phyloP scores from a whole-genome alignment of 2,329 filamentous ascomycete genomes.

The Arthrobotrys sinensis region DNA sequence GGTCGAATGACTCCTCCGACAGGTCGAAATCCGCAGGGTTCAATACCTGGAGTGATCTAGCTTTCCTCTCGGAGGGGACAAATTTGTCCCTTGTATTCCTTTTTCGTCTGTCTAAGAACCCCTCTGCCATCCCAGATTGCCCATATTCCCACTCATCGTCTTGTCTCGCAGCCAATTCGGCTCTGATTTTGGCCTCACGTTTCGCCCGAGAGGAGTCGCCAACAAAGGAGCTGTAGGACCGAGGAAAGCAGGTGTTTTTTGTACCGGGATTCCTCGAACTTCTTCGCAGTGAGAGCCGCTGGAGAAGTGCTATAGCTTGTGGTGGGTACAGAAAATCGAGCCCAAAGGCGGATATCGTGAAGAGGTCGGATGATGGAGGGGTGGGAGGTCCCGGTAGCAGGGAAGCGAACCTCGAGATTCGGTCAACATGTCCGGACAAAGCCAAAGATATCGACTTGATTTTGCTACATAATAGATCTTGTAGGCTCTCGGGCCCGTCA shows the following conservation, averaged over 20 bases:
- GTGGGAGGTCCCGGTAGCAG: neutral
- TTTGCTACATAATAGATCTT: conserved; percentile 25
- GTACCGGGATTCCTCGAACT: conserved; percentile 20
- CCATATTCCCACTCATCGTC: conserved; percentile 51
- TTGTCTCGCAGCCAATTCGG: conserved; percentile 15
- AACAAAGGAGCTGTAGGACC: conserved; percentile 66
- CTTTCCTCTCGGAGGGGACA: conserved; percentile 13
- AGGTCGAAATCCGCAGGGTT: conserved; percentile 38
- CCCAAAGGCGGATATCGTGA: conserved; percentile 34
- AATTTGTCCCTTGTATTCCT: conserved; percentile 19
- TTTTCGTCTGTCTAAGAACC: conserved; percentile 37
- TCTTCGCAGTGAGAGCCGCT: conserved; percentile 62
- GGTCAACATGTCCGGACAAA: conserved; percentile 34
- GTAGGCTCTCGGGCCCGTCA: conserved; percentile 65
- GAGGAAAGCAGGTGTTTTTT: conserved; percentile 61
- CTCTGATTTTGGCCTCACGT: conserved; percentile 50
- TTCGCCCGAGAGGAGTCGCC: conserved; percentile 45
- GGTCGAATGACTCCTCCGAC: conserved; percentile 43
- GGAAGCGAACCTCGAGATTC: conserved; percentile 56
- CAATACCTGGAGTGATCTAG: conserved; percentile 11
- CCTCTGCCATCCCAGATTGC: conserved; percentile 36
- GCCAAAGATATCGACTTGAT: conserved; percentile 39
- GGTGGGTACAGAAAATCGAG: conserved; percentile 69
- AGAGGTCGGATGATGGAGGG: conserved; percentile 9
- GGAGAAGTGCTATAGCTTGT: conserved; percentile 67